Base-by-base conservation (phyloP, 1,139 yeast species). In the Suhomyces wounanorum region DNA sequence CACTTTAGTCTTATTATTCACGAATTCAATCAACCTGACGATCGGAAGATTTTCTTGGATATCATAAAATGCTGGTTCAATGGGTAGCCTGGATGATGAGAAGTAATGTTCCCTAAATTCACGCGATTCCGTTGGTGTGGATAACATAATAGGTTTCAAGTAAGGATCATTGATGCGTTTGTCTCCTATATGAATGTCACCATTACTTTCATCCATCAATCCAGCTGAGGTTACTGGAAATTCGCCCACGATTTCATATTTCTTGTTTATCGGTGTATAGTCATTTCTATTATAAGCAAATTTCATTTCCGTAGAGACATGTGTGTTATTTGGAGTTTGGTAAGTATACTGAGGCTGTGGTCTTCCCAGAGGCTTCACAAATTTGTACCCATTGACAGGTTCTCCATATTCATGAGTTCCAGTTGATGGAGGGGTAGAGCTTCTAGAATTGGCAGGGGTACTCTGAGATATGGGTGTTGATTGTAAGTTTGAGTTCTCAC, bases 81-180 rank as follows among this genome's bases (percentile, higher is more conserved):
- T 35, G 3, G 62, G 62, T 16, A 59, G 49, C 17, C 44, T 38
- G n/a, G 50, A 46, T 4, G 54, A 47, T 17, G 43, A 45, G 4
- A 61, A 53, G 31, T 57, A 58, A 55, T 52, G 52, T 3, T 55
- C 50, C 13, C 53, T 42, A n/a, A 48, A 39, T 16, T 28, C 45
- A 8, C 43, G 17, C 7, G 13, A 10, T 13, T 17, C 26, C 4
- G 44, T n/a, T 13, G 41, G 17, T 2, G 30, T 43, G 16, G 44
- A 43, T 11, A 18, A 13, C 17, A 39, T 41, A 9, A 40, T 17
- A 5, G 43, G 26, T 9, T 52, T 52, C 44, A 52, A 44, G 43
- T 75, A 75, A 0, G 79, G 78, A 48, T 75, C 79, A 48, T 68
- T 62, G 40, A 75, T 74, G 38, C 80, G 62, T 50, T 69, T 72